A percentile compares a stretch with the other conserved stretches of the same genome.
Conservation (phyloP, 2,329 filamentous ascomycete species). For the Chrysosporium queenslandicum region DNA sequence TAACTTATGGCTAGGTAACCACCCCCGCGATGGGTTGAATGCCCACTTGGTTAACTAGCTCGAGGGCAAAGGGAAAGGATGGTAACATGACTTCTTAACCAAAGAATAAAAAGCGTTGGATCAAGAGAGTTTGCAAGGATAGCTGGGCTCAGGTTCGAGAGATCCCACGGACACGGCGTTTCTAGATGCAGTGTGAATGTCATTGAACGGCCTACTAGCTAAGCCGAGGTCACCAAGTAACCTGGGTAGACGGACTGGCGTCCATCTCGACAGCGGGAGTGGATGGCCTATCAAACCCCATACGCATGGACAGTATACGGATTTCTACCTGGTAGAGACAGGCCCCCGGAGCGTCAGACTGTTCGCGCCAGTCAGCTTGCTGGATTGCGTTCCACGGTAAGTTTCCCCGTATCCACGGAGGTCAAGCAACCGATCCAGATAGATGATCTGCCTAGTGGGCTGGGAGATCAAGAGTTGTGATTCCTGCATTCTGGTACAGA, state of each 20-base stretch:
- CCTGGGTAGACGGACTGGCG: not conserved
- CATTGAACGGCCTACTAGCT: slow-evolving; percentile 3
- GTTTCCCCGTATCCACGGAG: not conserved
- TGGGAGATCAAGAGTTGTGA: no score
- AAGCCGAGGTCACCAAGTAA: not conserved
- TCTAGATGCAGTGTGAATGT: not conserved
- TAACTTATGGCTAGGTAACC: not conserved
- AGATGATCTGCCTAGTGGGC: not conserved
- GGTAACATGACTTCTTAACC: not conserved
- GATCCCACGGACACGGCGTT: not conserved
- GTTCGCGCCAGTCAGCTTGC: not conserved
- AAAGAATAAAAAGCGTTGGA: not conserved
- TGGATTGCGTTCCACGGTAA: not conserved
- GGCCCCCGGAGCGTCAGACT: not conserved
- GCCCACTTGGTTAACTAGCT: not conserved
- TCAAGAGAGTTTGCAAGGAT: not conserved
- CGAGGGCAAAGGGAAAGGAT: no score
- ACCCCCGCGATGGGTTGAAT: not conserved
- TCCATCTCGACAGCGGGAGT: not conserved
- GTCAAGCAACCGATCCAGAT: not conserved
- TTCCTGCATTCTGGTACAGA: no score
- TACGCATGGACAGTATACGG: not conserved
- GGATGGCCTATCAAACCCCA: not conserved
- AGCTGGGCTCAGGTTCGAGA: not conserved
- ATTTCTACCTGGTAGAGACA: not conserved